Percentiles rank a stretch among this genome's conserved stretches.
Conservation (phyloP, 352 stramenopile genomes). For the Pythium biforme region DNA sequence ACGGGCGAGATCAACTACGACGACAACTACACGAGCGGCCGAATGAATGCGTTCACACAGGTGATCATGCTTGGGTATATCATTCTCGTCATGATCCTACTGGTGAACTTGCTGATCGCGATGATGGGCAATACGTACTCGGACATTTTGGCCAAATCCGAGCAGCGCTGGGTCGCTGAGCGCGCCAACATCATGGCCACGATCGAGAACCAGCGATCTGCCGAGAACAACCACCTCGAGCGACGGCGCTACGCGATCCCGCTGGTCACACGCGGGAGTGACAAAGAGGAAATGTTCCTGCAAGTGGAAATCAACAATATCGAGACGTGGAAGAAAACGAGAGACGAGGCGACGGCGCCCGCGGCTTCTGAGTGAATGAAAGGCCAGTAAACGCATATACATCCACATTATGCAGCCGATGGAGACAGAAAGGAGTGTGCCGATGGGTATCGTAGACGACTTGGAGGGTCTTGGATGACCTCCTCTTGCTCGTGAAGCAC, state of each 20-base stretch:
- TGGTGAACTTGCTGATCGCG: conserved; percentile 66
- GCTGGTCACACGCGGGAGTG: conserved; percentile 32
- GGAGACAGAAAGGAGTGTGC: neutral
- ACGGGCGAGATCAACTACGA: conserved; percentile 62
- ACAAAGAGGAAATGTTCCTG: conserved; percentile 40
- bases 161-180: conserved; percentile 63
- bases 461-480: neutral
- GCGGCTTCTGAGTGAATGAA: neutral
- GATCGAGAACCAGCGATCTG: conserved; percentile 49
- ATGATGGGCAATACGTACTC: conserved; percentile 77
- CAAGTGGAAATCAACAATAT: conserved; percentile 51
- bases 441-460: neutral
- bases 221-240: conserved; percentile 32
- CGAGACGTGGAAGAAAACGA: conserved; percentile 39
- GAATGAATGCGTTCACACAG: conserved; percentile 49
- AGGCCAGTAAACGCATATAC: neutral
- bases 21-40: conserved; percentile 44
- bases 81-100: conserved; percentile 61
- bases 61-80: conserved; percentile 60
- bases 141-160: conserved; percentile 52
- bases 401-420: conserved; percentile 1
- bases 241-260: conserved; percentile 45
- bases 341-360: neutral
- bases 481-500: neutral
- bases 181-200: conserved; percentile 65